Conservation (phyloP, 768 basidiomycete genomes). For the Pisolithus microcarpus region DNA sequence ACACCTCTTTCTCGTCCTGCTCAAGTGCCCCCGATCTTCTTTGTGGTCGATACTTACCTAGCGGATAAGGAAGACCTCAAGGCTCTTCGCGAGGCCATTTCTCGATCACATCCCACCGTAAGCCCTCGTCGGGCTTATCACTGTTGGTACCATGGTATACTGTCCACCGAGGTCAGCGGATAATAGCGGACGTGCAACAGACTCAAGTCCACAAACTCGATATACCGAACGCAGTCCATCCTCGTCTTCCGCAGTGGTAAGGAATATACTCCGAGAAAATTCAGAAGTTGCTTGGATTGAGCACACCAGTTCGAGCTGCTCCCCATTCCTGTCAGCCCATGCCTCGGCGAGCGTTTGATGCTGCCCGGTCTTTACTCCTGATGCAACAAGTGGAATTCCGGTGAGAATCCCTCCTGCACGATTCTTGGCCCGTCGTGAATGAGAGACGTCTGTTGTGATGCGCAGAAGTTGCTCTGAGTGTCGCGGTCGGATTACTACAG, state of each 20-base stretch:
- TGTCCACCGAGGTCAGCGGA: neutral
- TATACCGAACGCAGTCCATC: slow-evolving; percentile 96
- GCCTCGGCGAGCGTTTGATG: slow-evolving; percentile 74
- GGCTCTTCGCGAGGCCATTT: slow-evolving; percentile 69
- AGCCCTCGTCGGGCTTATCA: slow-evolving; percentile 92
- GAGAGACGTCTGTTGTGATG: slow-evolving; percentile 91
- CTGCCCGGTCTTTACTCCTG: slow-evolving; percentile 87
- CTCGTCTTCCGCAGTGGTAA: slow-evolving; percentile 97
- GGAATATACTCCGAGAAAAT: slow-evolving; percentile 94
- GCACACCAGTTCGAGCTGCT: slow-evolving; percentile 72
- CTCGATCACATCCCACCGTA: slow-evolving; percentile 72
- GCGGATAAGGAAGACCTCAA: slow-evolving; percentile 88
- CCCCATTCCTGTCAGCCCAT: slow-evolving; percentile 81
- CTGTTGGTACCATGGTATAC: slow-evolving; percentile 92
- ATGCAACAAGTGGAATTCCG: slow-evolving; percentile 93
- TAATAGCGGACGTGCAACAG: slow-evolving; percentile 33
- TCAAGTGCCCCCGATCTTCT: slow-evolving; percentile 92
- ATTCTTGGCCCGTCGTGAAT: slow-evolving; percentile 96
- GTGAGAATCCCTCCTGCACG: slow-evolving; percentile 69
- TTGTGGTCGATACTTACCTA: slow-evolving; percentile 94
- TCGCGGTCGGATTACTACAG: slow-evolving; percentile 89
- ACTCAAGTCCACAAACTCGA: slow-evolving; percentile 98
- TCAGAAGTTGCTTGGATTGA: slow-evolving; percentile 90
- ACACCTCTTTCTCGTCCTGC: slow-evolving; percentile 88
- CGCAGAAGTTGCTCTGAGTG: slow-evolving; percentile 90